Base-by-base conservation (phyloP, 257 asterid genomes). In the Sherardia arvensis region DNA sequence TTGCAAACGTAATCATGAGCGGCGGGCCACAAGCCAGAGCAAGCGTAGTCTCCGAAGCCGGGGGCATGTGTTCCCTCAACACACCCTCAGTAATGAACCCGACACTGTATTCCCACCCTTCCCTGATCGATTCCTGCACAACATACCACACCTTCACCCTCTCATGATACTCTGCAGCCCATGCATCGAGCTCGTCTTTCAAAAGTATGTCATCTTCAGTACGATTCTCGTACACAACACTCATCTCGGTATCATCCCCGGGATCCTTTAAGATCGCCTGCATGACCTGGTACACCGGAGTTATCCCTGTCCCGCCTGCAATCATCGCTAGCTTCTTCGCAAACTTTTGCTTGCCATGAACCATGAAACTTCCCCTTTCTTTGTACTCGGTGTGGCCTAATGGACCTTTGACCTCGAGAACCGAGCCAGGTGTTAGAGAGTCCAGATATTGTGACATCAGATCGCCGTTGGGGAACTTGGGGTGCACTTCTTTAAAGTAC, bases 11-110 rank as follows among this genome's bases (percentile, higher is more conserved):
- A 70, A 92, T 59, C 99, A 92, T 92, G 5, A 95, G 88, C 63
- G 99, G 96, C 36, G 99, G 99, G 20, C 99, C 99, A 30, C 99
- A 92, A 0, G 91, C 96, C 74, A 92, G 69, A 0, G 85, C 99
- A 69, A 92, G 63, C 1, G 91, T 59, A 5, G 69, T 18, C 10
- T 77, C 83, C 26, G 87, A 45, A n/a, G 81, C 69, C 21, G 58
- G 64, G 62, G 99, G 97, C 56, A 92, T 74, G 66, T 92, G 91
- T 75, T 84, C 94, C 53, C 88, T 82, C 72, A 92, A 56, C 0
- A 89, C 62, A 7, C 22, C 53, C 71, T 89, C 97, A 0, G 84
- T 79, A 6, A 92, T 69, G 27, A 78, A 78, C 14, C 99, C 99
- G 25, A 78, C 12, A 36, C 91, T 84, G 23, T 85, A 92, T 33